Conservation (phyloP, 176 grass and related monocot species). For the Raddia distichophylla region DNA sequence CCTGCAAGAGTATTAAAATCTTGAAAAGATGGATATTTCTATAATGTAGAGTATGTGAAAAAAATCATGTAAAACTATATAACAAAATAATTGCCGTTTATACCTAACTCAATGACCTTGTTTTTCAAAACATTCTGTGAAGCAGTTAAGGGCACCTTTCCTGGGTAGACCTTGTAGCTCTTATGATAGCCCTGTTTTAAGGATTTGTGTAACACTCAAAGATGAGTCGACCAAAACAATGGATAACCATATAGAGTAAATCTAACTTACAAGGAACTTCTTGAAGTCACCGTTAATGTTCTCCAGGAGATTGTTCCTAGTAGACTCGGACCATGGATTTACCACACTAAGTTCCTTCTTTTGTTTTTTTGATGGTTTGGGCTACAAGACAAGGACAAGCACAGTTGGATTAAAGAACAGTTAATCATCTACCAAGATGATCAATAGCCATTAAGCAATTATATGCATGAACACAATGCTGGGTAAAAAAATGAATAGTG, state of each 20-base stretch:
- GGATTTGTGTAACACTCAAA: constrained; percentile 26
- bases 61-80: constrained; percentile 14
- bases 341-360: constrained; percentile 54
- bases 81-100: constrained; percentile 37
- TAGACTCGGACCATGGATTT: constrained; percentile 78
- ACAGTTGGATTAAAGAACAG: background rate
- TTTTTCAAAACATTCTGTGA: constrained; percentile 66
- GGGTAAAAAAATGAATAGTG: constrained; percentile 4
- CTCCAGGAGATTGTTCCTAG: constrained; percentile 54
- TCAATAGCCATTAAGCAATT: constrained; percentile 15
- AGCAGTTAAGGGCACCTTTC: constrained; percentile 78
- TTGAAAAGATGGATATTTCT: background rate
- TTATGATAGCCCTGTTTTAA: constrained; percentile 79
- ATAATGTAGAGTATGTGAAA: constrained; percentile 22
- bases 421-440: background rate
- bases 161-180: constrained; percentile 76
- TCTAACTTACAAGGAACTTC: constrained; percentile 66
- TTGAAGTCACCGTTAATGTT: constrained; percentile 57
- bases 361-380: constrained; percentile 36
- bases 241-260: constrained; percentile 20
- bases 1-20: background rate
- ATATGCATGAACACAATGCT: constrained; percentile 30
- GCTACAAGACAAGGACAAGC: constrained; percentile 48
- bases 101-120: constrained; percentile 85
- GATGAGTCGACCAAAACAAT: constrained; percentile 9